Evolutionary conservation across 2,329 filamentous ascomycete genomes (phyloP), one percentile per base, ranked within the genome.

Genomic region (Raffaelea albimanens): DNA sequence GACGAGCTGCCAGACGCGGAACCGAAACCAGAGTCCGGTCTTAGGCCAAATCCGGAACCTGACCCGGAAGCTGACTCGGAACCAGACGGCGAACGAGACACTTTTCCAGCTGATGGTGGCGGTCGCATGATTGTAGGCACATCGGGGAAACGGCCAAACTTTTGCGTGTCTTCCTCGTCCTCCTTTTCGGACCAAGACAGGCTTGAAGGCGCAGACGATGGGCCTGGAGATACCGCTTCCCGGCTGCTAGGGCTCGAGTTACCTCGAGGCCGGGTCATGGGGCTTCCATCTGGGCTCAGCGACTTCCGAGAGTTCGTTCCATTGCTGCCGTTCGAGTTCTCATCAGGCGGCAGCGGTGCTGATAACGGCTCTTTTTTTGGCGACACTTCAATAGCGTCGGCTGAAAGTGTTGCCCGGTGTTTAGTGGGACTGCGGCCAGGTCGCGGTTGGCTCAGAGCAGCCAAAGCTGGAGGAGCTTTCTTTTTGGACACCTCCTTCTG

Each of bases 181-280:
- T 73, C 70, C 44, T 68, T 65, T 49, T 74, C 69, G 9, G 69
- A 67, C 78, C 80, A 84, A 1, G 75, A 74, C 47, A 79, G 76
- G 45, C 68, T 79, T 9, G 79, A 78, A 1, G 82, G 82, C 2
- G 82, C 82, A 2, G 82, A 85, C 1, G 80, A 82, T 11, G 82
- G 81, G 0, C 81, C 81, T 0, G 80, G 75, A 1, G 76, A 76
- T 19, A 81, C 69, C 3, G 69, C 60, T 34, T 73, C 71, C 9
- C 66, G 57, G 25, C 57, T 54, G 39, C 65, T 68, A 0, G 77
- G 70, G 3, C 73, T 76, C 2, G 76, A 80, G 53, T 73, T 75
- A 1, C 72, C 74, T 43, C 76, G 67, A 4, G 66, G 64, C 47
- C 75, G 70, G 7, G 34, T 19, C 20, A 63, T 66, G 2, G 68